Evolutionary conservation across 306 rosid genomes (phyloP), one percentile per base, ranked within the genome.

Genomic region (Vigna hirtella): DNA sequence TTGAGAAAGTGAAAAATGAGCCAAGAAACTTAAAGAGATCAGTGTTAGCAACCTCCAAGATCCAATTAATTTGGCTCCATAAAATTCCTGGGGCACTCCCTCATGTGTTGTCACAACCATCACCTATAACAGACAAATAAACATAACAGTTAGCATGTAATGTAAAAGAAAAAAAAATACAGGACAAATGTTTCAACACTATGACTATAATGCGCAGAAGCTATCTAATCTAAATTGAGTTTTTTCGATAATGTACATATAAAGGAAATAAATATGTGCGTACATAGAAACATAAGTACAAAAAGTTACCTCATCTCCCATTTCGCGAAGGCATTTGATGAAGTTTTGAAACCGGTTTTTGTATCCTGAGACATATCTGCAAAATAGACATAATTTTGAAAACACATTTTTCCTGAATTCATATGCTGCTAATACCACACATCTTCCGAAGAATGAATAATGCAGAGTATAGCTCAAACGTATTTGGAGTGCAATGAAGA

Each of bases 31-130:
- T 73, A 56, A 62, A 52, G 74, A 42, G 76, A 75, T 56, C 7
- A 66, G 63, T 64, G n/a, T 72, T 42, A 81, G 22, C 81, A 79
- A 93, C 99, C 99, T 96, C 71, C 97, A 81, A 17, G 99, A 96
- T 84, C 99, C 99, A 48, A 96, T 87, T 74, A 88, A 57, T 83
- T 91, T 96, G 78, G 99, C 99, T 57, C 99, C 99, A 77, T 96
- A 80, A 85, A 96, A 96, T 84, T 93, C 99, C 16, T 83, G 51
- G 1, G 99, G 99, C 16, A 87, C 96, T 72, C 99, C 99, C 89
- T 96, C 91, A 82, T 96, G 99, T 5, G 99, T 96, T 47, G 99
- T 96, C 88, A 96, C 99, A 73, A 96, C 99, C 97, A 96, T 74
- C 73, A 96, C 98, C 99, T 96, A 65, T 48, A 78, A 47, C 74